Percentiles rank a stretch among this genome's conserved stretches.
phyloP scores from a whole-genome alignment of 2,329 filamentous ascomycete species.

The Paraphoma chrysanthemicola region DNA sequence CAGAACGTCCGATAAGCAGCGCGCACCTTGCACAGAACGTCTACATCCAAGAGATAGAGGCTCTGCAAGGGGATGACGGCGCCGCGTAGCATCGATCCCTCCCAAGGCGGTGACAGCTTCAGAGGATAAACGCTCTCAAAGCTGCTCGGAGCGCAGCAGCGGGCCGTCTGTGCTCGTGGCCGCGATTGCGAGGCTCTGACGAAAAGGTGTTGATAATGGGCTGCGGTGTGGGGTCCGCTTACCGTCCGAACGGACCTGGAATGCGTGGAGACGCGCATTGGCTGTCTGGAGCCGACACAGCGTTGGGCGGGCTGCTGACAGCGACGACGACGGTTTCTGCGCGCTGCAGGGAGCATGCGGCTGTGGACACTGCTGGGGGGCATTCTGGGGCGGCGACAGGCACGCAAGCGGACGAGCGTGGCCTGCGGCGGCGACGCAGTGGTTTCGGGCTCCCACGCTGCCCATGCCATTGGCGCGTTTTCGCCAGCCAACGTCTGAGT shows the following conservation, averaged over 20 bases:
- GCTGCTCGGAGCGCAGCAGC: neutral
- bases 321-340: neutral
- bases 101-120: neutral
- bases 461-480: slow-evolving; percentile 22
- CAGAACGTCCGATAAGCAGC: slow-evolving; percentile 30
- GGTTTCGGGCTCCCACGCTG: slow-evolving; percentile 19
- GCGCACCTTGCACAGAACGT: neutral
- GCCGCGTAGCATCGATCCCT: neutral
- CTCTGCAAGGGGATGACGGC: neutral
- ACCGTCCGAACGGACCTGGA: slow-evolving; percentile 13
- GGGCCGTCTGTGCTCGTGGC: neutral
- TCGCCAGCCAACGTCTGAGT: slow-evolving; percentile 15
- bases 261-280: slow-evolving; percentile 16
- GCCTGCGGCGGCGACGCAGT: slow-evolving; percentile 15
- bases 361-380: slow-evolving; percentile 11
- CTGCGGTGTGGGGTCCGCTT: slow-evolving; percentile 24
- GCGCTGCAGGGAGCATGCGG: slow-evolving; percentile 24
- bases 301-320: neutral
- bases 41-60: neutral
- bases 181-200: slow-evolving; percentile 23
- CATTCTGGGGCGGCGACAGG: slow-evolving; percentile 10
- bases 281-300: slow-evolving; percentile 7
- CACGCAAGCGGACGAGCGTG: slow-evolving; percentile 21
- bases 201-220: slow-evolving; percentile 26
- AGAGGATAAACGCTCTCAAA: neutral